A percentile compares a stretch with the other conserved stretches of the same genome.
phyloP scores from a whole-genome alignment of 2,329 filamentous ascomycete species.

The Colletotrichum gloeosporioides region DNA sequence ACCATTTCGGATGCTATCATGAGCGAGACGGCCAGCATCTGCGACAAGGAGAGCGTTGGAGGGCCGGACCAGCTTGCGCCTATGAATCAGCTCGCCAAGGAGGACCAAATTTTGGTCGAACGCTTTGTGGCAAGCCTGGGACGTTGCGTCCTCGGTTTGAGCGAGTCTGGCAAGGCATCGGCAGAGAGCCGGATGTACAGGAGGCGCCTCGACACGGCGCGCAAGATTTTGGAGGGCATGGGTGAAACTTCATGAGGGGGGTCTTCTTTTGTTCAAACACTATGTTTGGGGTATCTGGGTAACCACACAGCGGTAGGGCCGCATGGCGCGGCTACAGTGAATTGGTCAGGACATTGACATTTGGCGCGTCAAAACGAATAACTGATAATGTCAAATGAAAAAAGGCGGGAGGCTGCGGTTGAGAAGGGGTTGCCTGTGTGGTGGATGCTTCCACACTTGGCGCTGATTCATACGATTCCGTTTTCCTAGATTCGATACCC shows the following conservation, averaged over 20 bases:
- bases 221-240: conserved; percentile 74
- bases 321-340: neutral
- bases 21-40: conserved; percentile 50
- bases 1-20: conserved; percentile 54
- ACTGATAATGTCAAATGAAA: conserved; percentile 21
- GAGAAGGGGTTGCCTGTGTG: neutral
- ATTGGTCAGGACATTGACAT: neutral
- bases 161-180: conserved; percentile 58
- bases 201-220: conserved; percentile 76
- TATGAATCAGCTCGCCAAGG: conserved; percentile 53
- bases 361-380: conserved; percentile 7
- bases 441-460: neutral
- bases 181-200: conserved; percentile 70
- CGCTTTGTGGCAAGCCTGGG: conserved; percentile 64
- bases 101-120: conserved; percentile 67
- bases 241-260: conserved; percentile 38
- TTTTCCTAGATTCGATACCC: conserved; percentile 31
- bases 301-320: neutral
- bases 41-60: conserved; percentile 35
- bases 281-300: neutral
- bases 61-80: conserved; percentile 39
- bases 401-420: neutral
- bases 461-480: conserved; percentile 21
- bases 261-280: conserved; percentile 6
- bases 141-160: conserved; percentile 63